Conservation (phyloP, 78 protist species). For the Guillardia theta region DNA sequence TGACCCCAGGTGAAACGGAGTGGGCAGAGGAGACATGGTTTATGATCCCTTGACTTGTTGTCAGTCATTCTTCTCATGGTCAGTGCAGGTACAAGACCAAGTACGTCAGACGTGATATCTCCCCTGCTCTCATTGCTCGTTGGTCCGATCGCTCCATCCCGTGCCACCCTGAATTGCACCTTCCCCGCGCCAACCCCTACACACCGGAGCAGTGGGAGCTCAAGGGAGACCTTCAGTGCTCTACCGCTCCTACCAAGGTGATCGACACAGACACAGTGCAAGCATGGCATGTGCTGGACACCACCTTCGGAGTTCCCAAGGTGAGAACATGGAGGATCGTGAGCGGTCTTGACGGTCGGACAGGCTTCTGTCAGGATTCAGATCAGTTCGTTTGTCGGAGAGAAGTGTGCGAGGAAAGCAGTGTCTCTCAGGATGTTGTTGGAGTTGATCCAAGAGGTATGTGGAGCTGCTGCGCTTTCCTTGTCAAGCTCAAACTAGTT, state of each 20-base stretch:
- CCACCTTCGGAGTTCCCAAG: neutral
- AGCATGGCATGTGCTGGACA: neutral
- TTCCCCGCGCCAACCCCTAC: neutral
- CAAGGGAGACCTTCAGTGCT: neutral
- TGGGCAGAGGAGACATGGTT: too few relatives aligned
- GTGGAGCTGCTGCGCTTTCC: too few relatives aligned
- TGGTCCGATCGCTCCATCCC: neutral
- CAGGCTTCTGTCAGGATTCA: neutral
- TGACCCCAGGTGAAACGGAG: too few relatives aligned
- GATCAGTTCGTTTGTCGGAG: neutral
- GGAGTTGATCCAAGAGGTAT: neutral
- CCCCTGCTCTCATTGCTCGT: neutral
- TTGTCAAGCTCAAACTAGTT: too few relatives aligned
- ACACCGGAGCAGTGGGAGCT: neutral
- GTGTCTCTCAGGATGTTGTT: conserved; percentile 17
- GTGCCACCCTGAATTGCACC: neutral
- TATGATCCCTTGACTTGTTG: too few relatives aligned
- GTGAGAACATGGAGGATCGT: too few relatives aligned
- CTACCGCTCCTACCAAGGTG: neutral
- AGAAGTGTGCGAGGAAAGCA: neutral
- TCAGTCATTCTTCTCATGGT: too few relatives aligned
- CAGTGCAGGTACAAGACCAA: neutral
- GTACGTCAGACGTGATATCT: neutral
- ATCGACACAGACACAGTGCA: neutral
- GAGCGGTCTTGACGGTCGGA: too few relatives aligned